These are phyloP conservation scores for Pulicaria dysenterica DNA, from an alignment of 129 eudicot species.

Conservation along the genomic window DNA sequence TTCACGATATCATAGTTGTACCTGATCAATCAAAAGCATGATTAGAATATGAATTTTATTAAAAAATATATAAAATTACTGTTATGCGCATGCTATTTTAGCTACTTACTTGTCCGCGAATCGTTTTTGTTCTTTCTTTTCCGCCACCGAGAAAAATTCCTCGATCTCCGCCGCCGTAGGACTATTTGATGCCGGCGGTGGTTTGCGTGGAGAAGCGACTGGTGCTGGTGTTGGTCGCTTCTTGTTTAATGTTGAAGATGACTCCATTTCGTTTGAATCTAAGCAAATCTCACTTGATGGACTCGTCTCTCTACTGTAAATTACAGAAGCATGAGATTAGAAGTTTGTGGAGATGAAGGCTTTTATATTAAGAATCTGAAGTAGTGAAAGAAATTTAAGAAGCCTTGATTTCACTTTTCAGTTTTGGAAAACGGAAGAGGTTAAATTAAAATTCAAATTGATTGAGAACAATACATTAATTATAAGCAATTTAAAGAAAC, in stretches of 20 bases:
- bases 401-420: constrained; percentile 27
- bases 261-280: constrained; percentile 49
- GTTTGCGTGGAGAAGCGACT: constrained; percentile 27
- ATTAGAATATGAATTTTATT: neutral
- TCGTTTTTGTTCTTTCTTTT: constrained; percentile 60
- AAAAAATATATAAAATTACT: neutral
- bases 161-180: constrained; percentile 66
- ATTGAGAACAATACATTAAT: constrained; percentile 19
- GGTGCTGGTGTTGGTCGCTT: constrained; percentile 23
- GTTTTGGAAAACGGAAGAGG: constrained; percentile 29
- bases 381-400: constrained; percentile 21
- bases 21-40: constrained; percentile 45
- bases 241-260: constrained; percentile 33
- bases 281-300: constrained; percentile 52
- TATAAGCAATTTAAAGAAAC: neutral
- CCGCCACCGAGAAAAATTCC: constrained; percentile 66
- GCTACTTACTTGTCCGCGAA: constrained; percentile 69
- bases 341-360: constrained; percentile 13
- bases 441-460: constrained; percentile 21
- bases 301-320: constrained; percentile 52
- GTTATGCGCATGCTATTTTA: constrained; percentile 2
- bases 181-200: constrained; percentile 21
- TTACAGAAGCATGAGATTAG: neutral
- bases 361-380: constrained; percentile 29
- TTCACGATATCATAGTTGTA: constrained; percentile 76